A percentile compares a stretch with the other conserved stretches of the same genome.
Conservation (phyloP, 2,329 filamentous ascomycete genomes). For the Shiraia bambusicola region DNA sequence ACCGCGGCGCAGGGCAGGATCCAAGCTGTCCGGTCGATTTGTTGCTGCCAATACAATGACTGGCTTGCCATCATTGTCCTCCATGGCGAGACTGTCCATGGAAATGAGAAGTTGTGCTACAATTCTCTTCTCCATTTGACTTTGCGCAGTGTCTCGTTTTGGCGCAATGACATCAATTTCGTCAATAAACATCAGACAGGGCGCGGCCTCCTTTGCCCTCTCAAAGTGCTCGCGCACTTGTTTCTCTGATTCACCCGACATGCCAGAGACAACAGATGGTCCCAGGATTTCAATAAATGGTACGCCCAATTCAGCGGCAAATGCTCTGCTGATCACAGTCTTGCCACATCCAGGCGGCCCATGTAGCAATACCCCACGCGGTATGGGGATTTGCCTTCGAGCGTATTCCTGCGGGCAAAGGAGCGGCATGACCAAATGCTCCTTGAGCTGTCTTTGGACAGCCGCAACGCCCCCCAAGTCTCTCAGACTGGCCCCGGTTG, state of each 20-base stretch:
- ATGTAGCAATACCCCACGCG: conserved; percentile 75
- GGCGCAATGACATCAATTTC: conserved; percentile 90
- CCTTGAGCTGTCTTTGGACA: conserved; percentile 67
- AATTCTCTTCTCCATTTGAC: conserved; percentile 87
- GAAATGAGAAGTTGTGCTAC: conserved; percentile 80
- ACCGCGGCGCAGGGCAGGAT: conserved; percentile 71
- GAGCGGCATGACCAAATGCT: conserved; percentile 73
- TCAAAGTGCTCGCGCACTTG: conserved; percentile 84
- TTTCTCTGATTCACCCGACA: conserved; percentile 88
- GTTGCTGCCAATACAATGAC: conserved; percentile 92
- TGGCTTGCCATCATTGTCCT: conserved; percentile 71
- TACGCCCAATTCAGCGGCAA: conserved; percentile 72
- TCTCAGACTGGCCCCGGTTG: conserved; percentile 65
- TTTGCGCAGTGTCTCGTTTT: conserved; percentile 78
- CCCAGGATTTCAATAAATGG: conserved; percentile 82
- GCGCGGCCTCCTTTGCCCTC: conserved; percentile 80
- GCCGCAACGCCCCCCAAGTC: conserved; percentile 77
- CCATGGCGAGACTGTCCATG: conserved; percentile 75
- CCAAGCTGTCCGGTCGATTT: conserved; percentile 81
- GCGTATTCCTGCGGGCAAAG: conserved; percentile 66
- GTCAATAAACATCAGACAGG: conserved; percentile 88
- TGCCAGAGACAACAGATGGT: conserved; percentile 78
- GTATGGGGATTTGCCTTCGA: conserved; percentile 66
- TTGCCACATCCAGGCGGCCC: conserved; percentile 86
- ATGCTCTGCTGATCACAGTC: conserved; percentile 78